These are phyloP conservation scores for Marsdenia floribunda DNA, from an alignment of 257 asterid genomes.

Conservation along the genomic window DNA sequence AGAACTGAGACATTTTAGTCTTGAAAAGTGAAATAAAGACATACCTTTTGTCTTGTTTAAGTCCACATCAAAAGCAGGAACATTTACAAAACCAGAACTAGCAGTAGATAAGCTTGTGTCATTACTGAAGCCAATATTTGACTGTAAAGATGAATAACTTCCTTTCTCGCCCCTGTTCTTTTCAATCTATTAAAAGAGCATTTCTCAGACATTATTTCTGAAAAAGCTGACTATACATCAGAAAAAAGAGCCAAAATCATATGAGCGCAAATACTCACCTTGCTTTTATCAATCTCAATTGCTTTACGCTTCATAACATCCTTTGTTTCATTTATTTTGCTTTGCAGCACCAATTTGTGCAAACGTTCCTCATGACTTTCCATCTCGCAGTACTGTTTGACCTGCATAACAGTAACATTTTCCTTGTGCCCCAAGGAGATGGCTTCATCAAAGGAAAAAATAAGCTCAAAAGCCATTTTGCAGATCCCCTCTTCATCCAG, in stretches of 20 bases:
- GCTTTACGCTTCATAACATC: slow-evolving; percentile 93
- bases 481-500: slow-evolving; percentile 89
- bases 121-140: slow-evolving; percentile 54
- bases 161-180: slow-evolving; percentile 14
- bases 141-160: slow-evolving; percentile 10
- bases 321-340: slow-evolving; percentile 85
- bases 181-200: not conserved
- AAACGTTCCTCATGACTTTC: slow-evolving; percentile 90
- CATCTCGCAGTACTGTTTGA: slow-evolving; percentile 96
- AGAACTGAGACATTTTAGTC: not conserved
- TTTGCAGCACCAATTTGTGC: slow-evolving; percentile 82
- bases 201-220: not conserved
- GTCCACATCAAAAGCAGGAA: slow-evolving; percentile 64
- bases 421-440: slow-evolving; percentile 91
- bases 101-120: slow-evolving; percentile 46
- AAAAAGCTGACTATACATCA: not conserved
- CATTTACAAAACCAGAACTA: slow-evolving; percentile 60
- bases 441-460: slow-evolving; percentile 93
- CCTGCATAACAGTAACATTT: slow-evolving; percentile 89
- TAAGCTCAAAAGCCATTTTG: slow-evolving; percentile 76
- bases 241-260: slow-evolving; percentile 4
- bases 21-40: slow-evolving; percentile 15
- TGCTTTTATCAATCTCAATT: slow-evolving; percentile 89
- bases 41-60: slow-evolving; percentile 68
- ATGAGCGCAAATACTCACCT: slow-evolving; percentile 37